Evolutionary conservation across 2,329 filamentous ascomycete genomes (phyloP), one percentile per base, ranked within the genome.

Genomic region (Colletotrichum sansevieriae): DNA sequence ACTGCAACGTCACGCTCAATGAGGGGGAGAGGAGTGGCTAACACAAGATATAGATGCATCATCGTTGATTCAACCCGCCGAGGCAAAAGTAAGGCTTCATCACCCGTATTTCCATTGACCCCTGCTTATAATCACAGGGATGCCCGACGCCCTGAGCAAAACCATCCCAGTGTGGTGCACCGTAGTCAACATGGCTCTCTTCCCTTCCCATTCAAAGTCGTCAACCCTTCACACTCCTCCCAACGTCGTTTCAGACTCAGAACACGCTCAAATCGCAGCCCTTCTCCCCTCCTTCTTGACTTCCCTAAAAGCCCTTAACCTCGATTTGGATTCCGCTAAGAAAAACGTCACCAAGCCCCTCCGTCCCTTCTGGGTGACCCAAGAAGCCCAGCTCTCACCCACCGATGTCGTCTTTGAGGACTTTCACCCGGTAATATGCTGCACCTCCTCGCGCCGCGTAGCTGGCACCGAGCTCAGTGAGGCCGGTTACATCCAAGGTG

Each of bases 151-250:
- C 15, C 85, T 99, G 18, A 94, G 92, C 74, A 98, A 97, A 79
- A 98, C 96, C 0, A 85, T 98, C 29, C 95, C 96, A 2, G 92
- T 97, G 71, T 99, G 96, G 96, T 95, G 92, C 79, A 89, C 91
- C 70, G 93, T 98, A 18, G 80, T 98, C 74, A 98, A 98, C 79
- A 85, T 87, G 54, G 83, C 89, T 3, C 82, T 98, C 4, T 97
- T 97, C 76, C 91, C 92, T 0, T 80, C 84, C 20, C 72, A 82
- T 59, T 76, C 80, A 4, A 70, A 77, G 9, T 77, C 35, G 12
- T 11, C 56, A 15, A 71, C 57, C 73, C 84, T 98, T 8, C 86
- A 90, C 74, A 91, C 92, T 4, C 93, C 94, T 1, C 89, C 91
- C 1, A 86, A 90, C 69, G 88, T 91, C 33, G 88, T 97, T 12